Conservation (phyloP, 2,329 filamentous ascomycete species). For the Zarea fungicola region DNA sequence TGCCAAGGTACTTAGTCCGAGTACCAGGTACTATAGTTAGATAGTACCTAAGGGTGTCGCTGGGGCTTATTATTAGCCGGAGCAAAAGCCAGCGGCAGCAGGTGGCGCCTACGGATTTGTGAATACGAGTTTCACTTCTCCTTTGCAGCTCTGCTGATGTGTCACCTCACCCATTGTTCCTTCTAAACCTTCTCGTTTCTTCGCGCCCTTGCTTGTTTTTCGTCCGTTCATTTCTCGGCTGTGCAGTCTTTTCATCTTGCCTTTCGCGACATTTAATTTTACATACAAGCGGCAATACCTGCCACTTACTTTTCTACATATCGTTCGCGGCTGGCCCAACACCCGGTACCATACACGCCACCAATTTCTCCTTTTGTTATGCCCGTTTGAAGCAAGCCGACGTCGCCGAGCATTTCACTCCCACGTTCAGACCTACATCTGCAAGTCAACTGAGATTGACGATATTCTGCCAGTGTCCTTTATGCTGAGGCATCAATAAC, state of each 20-base stretch:
- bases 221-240: background rate
- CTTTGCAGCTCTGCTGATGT: background rate
- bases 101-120: constrained; percentile 1
- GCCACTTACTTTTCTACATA: background rate
- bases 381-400: constrained; percentile 1
- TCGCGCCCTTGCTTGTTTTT: background rate
- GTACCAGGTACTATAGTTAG: no score
- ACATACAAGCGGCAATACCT: background rate
- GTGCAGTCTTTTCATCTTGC: background rate
- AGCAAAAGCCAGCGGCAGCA: background rate
- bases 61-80: no score
- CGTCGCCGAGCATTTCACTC: no score
- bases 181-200: background rate
- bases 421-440: no score
- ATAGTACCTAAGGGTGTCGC: background rate
- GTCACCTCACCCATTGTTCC: background rate
- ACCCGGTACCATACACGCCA: no score
- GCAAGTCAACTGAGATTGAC: no score
- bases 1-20: no score
- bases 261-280: no score
- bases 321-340: no score
- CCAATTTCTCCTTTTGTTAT: no score
- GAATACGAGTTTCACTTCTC: constrained; percentile 12
- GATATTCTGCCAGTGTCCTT: no score
- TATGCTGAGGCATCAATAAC: background rate